Evolutionary conservation across 1,284 basidiomycete species (phyloP), one percentile per base, ranked within the genome.

Genomic region (Chondrostereum purpureum): DNA sequence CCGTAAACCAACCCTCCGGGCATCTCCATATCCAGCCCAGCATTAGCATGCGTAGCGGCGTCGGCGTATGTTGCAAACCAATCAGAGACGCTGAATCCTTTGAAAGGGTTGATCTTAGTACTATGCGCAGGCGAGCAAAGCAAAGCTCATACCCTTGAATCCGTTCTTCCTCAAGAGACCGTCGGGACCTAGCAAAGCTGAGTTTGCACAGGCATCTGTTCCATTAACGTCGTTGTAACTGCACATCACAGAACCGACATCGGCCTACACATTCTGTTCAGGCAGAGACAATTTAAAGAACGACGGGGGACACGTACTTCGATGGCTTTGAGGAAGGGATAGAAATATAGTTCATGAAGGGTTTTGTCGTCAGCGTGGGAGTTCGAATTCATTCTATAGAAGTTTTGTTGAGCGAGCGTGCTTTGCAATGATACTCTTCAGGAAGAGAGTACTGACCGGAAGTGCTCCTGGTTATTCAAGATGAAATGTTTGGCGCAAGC

Each of bases 401-500:
- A 11, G 18, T 19, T n/a, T n/a, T n/a, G n/a, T n/a, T n/a, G n/a
- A n/a, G n/a, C n/a, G 17, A 37, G 18, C 12, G 18, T 37, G 36
- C 13, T 10, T 33, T n/a, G n/a, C 10, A 33, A 33, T 10, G 36
- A 16, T 8, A 37, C n/a, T 31, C 27, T 31, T 8, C 27, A 31
- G 27, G 8, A n/a, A 8, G 27, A 8, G 27, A n/a, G 27, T 8
- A 8, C 8, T 31, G 8, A 31, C 27, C 27, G 8, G 27, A 31
- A 31, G n/a, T 31, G 39, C 11, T 18, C 14, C 39, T 40, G 14
- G 39, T 22, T 43, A 14, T 43, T 43, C 16, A 20, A 27, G 17
- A 83, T 72, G 47, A 75, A 80, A 62, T 92, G 87, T 63, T 92
- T 92, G 12, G 85, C 86, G 50, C 80, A 83, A 2, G 82, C 79